Percentiles rank a stretch among this genome's conserved stretches.
phyloP scores from a whole-genome alignment of 2,329 filamentous ascomycete genomes.

The Ophiocordyceps sinensis region DNA sequence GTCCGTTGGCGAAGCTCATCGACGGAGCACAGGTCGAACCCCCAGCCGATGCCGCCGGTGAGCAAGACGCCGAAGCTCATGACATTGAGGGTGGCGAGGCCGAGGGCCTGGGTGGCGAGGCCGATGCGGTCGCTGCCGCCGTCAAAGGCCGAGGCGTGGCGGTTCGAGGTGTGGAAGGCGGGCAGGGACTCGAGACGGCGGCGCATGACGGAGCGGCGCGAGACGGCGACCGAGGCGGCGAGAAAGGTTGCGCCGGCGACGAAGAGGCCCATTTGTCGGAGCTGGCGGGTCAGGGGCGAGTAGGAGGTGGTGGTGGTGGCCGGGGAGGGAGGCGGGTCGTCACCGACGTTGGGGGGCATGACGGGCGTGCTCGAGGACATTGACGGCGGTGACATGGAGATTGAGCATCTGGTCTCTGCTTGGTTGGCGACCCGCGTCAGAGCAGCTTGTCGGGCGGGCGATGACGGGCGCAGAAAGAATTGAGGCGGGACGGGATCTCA shows the following conservation, averaged over 20 bases:
- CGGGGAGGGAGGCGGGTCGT: not conserved
- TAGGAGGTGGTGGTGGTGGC: not conserved
- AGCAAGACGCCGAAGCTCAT: constrained; percentile 59
- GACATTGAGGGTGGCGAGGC: constrained; percentile 78
- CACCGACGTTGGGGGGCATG: not conserved
- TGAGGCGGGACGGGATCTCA: no score
- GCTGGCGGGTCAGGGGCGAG: constrained; percentile 25
- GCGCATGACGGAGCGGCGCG: constrained; percentile 53
- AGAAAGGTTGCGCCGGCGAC: constrained; percentile 65
- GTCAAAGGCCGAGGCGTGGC: constrained; percentile 11
- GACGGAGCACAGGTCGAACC: constrained; percentile 58
- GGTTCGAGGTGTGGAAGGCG: constrained; percentile 56
- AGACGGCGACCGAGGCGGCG: constrained; percentile 53
- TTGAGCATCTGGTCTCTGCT: no score
- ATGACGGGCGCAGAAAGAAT: no score
- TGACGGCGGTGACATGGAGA: not conserved
- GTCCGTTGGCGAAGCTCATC: constrained; percentile 46
- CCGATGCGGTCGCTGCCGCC: constrained; percentile 21
- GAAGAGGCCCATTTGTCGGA: constrained; percentile 55
- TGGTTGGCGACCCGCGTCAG: no score
- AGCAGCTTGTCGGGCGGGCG: no score
- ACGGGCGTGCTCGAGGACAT: not conserved
- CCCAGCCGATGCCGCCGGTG: constrained; percentile 60
- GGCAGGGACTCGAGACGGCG: constrained; percentile 49
- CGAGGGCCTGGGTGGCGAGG: constrained; percentile 72